A percentile compares a stretch with the other conserved stretches of the same genome.
Evolutionary conservation across 345 rosid genomes (phyloP).

Genomic region (Sapria himalayana): DNA sequence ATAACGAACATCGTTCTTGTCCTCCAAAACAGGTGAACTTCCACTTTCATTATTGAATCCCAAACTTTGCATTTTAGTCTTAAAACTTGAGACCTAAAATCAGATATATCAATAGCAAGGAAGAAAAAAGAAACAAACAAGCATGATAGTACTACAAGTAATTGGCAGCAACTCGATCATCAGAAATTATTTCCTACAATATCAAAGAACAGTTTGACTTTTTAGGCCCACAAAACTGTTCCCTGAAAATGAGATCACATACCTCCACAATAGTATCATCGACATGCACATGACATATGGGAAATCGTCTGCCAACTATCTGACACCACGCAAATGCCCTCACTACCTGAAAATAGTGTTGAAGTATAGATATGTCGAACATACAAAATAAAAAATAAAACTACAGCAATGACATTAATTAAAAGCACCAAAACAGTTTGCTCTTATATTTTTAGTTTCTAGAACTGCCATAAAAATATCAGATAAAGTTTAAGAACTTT

Average conservation of each 20-base stretch:
- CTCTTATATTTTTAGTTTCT: no score
- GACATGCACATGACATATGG: conserved; percentile 43
- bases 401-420: no score
- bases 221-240: neutral
- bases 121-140: neutral
- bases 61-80: conserved; percentile 15
- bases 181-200: no score
- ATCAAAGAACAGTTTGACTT: neutral
- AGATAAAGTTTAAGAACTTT: no score
- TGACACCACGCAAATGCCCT: conserved; percentile 26
- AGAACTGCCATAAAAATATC: no score
- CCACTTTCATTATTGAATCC: conserved; percentile 11
- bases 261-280: conserved; percentile 38
- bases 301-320: conserved; percentile 50
- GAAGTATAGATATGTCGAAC: neutral
- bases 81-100: conserved; percentile 53
- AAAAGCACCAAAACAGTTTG: no score
- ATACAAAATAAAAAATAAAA: neutral
- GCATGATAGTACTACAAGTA: neutral
- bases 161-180: neutral
- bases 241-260: neutral
- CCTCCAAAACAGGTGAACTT: conserved; percentile 24
- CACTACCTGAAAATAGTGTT: conserved; percentile 18
- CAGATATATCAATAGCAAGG: conserved; percentile 3
- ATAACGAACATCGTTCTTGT: conserved; percentile 54